phyloP scores from a whole-genome alignment of 129 eudicot species.

The Flaveria bidentis region DNA sequence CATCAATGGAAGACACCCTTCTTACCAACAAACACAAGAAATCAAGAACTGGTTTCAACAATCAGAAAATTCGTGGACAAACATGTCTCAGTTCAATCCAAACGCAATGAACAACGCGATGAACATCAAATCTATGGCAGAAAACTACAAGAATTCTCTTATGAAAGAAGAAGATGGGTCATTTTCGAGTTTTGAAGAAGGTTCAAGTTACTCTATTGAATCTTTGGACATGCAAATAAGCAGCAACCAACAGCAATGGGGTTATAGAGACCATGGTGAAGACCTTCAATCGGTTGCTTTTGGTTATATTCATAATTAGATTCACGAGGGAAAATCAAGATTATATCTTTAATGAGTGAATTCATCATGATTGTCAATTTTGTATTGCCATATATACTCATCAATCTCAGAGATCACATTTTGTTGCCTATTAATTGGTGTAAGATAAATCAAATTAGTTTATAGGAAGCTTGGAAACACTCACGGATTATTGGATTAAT shows the following conservation, averaged over 20 bases:
- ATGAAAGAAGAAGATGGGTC: constrained; percentile 55
- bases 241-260: constrained; percentile 54
- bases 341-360: constrained; percentile 28
- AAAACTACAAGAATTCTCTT: constrained; percentile 38
- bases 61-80: constrained; percentile 48
- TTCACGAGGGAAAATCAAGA: constrained; percentile 3
- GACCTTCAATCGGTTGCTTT: constrained; percentile 78
- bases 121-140: constrained; percentile 37
- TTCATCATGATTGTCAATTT: constrained; percentile 39
- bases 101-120: constrained; percentile 32
- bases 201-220: constrained; percentile 58
- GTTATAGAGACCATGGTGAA: constrained; percentile 52
- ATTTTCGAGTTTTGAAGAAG: constrained; percentile 61
- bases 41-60: constrained; percentile 70
- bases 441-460: neutral
- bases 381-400: constrained; percentile 27
- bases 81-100: constrained; percentile 55
- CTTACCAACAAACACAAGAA: constrained; percentile 56
- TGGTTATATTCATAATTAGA: constrained; percentile 55
- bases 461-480: neutral
- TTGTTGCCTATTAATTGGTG: constrained; percentile 24
- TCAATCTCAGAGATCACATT: constrained; percentile 30
- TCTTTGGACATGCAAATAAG: constrained; percentile 58
- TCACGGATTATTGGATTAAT: neutral
- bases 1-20: constrained; percentile 40